Base-by-base conservation (phyloP, 2,329 filamentous ascomycete genomes). In the Dactylellina parvicollis region DNA sequence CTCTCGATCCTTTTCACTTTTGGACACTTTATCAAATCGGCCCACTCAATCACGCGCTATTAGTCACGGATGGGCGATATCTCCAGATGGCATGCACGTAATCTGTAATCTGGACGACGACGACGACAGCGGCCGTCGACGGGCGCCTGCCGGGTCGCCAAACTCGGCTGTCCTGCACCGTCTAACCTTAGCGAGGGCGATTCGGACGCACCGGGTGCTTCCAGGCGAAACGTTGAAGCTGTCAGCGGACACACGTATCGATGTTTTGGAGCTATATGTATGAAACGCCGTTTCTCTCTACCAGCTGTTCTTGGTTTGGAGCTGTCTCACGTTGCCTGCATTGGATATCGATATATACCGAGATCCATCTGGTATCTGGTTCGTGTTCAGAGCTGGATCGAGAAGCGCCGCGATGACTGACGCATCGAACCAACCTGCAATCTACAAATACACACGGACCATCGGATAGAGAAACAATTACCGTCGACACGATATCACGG, bases 1-100 rank as follows among this genome's bases (percentile, higher is more conserved):
- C n/a, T 18, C 40, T 8, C 9, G 40, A 44, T 44, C 40, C 40
- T 44, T 44, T 44, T 44, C 40, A 18, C 40, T 44, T 44, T 44
- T 44, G 40, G 40, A 20, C 40, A 4, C 3, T n/a, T 20, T 44
- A 9, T 16, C 22, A 44, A 44, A 22, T 3, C 20, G 16, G 4
- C 4, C 16, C 40, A 20, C 30, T 12, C 30, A n/a, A n/a, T n/a
- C n/a, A n/a, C n/a, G n/a, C 34, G 34, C 34, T 38, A 38, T 9
- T n/a, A 38, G 34, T 14, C 4, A 38, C 34, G 16, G 34, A n/a
- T n/a, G n/a, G n/a, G n/a, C n/a, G n/a, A n/a, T n/a, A n/a, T n/a
- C n/a, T n/a, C n/a, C n/a, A n/a, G n/a, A n/a, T n/a, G n/a, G n/a
- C n/a, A n/a, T n/a, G n/a, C n/a, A n/a, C n/a, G n/a, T n/a, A n/a